Evolutionary conservation across 345 rosid species (phyloP).

Genomic region (Noccaea caerulescens): DNA sequence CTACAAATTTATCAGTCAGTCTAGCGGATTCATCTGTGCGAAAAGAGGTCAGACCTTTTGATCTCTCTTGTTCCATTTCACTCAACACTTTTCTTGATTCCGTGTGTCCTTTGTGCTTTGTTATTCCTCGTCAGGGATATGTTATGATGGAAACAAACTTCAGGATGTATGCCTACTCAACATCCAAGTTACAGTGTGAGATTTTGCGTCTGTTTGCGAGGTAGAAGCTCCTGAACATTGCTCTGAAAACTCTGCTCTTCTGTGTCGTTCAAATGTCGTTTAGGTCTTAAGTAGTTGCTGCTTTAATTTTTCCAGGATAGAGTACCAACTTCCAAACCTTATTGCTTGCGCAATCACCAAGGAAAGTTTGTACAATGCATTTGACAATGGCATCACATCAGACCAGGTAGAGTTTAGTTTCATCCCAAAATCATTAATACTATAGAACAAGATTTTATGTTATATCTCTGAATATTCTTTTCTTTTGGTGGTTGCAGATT

Average conservation of each 20-base stretch:
- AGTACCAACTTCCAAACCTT: conserved; percentile 95
- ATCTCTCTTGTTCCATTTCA: conserved; percentile 9
- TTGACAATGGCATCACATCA: conserved; percentile 86
- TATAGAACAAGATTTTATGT: conserved; percentile 5
- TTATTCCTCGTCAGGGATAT: conserved; percentile 65
- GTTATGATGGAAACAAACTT: conserved; percentile 95
- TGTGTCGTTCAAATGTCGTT: conserved; percentile 10
- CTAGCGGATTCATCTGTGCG: conserved; percentile 84
- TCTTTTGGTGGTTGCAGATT: conserved; percentile 53
- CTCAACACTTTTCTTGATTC: not conserved
- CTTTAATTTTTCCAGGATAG: conserved; percentile 62
- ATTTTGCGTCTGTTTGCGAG: conserved; percentile 89
- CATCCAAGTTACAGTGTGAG: conserved; percentile 93
- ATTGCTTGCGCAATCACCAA: conserved; percentile 87
- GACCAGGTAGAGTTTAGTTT: conserved; percentile 65
- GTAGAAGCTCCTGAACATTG: conserved; percentile 46
- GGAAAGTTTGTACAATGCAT: conserved; percentile 87
- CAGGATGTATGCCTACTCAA: conserved; percentile 87
- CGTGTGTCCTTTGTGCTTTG: conserved; percentile 14
- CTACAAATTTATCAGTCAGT: conserved; percentile 87
- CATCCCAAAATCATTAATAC: not conserved
- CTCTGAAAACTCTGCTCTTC: conserved; percentile 3
- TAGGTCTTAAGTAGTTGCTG: conserved; percentile 19
- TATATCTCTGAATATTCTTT: conserved; percentile 3
- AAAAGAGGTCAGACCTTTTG: conserved; percentile 62